Base-by-base conservation (phyloP, 148 eudicot genomes). In the Simmondsia chinensis region DNA sequence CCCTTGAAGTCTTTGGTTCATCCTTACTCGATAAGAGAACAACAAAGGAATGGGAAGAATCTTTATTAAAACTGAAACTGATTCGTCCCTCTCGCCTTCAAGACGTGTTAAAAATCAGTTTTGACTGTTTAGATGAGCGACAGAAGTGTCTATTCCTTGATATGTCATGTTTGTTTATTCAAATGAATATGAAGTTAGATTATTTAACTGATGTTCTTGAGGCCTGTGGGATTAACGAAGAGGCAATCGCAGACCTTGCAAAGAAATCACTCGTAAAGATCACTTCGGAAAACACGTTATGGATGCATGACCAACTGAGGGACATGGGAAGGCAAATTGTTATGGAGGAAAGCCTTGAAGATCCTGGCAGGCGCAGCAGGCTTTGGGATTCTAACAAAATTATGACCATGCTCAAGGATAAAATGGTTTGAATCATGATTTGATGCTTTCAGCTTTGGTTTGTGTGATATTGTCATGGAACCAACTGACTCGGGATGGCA, bases 281-380 rank as follows among this genome's bases (percentile, higher is more conserved):
- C 23, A 20, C 0, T 13, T 37, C 43, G 33, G 34, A 57, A 7
- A 33, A 58, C 29, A 27, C 5, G 9, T 48, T 80, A 55, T 70
- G 80, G 79, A 76, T 80, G 77, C 88, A 80, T 65, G 88, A 76
- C 61, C 83, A 76, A 51, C 45, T 76, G 16, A 69, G 65, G 64
- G 77, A 80, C 48, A 80, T 80, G 88, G 88, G 88, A 37, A 73
- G 68, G 49, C 71, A 80, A 65, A 76, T 80, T 48, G 75, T 76
- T 23, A 31, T n/a, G 6, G 55, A 55, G 11, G 58, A 73, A 53
- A 26, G 33, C 61, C 13, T 10, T 14, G 12, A 48, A 24, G 61
- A 70, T 39, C 56, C 30, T 25, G 73, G 66, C 6, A 61, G 31
- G 48, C 66, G 59, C 11, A 80, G 80, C 43, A 76, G 88, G 53